These are phyloP conservation scores for Mycotypha africana DNA, from an alignment of 371 early-diverging fungal genomes.

Conservation along the genomic window DNA sequence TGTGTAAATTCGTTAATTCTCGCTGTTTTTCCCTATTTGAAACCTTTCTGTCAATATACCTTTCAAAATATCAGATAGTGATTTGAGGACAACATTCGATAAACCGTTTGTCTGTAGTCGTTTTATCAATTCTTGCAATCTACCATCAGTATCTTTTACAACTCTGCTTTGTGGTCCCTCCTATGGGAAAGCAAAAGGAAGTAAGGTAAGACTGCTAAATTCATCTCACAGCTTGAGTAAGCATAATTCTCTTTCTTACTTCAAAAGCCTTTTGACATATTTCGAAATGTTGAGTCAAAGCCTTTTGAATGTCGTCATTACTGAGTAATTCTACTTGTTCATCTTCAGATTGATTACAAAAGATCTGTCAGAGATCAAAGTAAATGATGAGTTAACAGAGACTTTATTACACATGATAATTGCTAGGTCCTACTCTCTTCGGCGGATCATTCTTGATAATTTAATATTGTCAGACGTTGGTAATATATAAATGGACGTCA, in stretches of 20 bases:
- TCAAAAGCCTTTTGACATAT: conserved; percentile 4
- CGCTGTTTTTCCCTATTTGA: background rate
- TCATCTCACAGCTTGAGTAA: no score
- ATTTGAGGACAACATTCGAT: conserved; percentile 33
- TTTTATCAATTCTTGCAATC: conserved; percentile 44
- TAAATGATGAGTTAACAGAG: no score
- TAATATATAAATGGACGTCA: background rate
- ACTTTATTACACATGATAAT: no score
- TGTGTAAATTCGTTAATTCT: background rate
- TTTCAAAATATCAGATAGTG: conserved; percentile 35
- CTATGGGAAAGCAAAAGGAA: background rate
- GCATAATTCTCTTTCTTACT: conserved; percentile 1
- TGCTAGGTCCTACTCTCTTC: conserved; percentile 30
- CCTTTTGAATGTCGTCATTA: conserved; percentile 3
- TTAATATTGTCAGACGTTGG: background rate
- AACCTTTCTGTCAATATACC: conserved; percentile 19
- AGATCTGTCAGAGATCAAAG: no score
- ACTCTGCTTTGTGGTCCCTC: conserved; percentile 52
- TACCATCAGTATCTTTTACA: conserved; percentile 57
- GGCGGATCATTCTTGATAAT: conserved; percentile 41
- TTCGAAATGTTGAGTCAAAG: no score
- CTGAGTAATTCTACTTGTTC: background rate
- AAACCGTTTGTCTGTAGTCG: conserved; percentile 48
- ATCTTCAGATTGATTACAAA: conserved; percentile 4
- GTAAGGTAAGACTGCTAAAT: background rate